These are phyloP conservation scores for Picochlorum sp. DNA, from an alignment of 139 green algal genomes.

Conservation along the genomic window DNA sequence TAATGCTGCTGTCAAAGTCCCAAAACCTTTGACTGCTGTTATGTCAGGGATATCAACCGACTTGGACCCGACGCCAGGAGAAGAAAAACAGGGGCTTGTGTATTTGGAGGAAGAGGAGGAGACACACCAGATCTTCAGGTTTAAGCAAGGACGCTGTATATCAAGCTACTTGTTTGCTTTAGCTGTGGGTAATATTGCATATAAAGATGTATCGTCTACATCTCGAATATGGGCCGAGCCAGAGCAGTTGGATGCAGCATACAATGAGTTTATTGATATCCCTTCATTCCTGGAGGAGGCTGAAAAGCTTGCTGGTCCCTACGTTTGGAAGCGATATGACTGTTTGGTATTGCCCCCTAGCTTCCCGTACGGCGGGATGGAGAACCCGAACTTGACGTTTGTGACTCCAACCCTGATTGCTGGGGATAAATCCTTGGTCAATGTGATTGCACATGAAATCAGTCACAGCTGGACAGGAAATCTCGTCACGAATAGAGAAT, in stretches of 20 bases:
- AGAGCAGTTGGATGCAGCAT: conserved; percentile 63
- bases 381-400: conserved; percentile 84
- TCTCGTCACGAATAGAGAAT: conserved; percentile 77
- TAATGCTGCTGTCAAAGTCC: conserved; percentile 59
- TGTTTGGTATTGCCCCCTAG: conserved; percentile 84
- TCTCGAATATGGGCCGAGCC: conserved; percentile 69
- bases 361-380: conserved; percentile 69
- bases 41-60: conserved; percentile 61
- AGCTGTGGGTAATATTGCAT: conserved; percentile 71
- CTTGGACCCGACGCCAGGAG: conserved; percentile 17
- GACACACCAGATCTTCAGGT: conserved; percentile 10
- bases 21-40: conserved; percentile 51
- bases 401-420: conserved; percentile 87
- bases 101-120: not conserved
- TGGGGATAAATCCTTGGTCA: conserved; percentile 62
- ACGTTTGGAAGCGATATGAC: conserved; percentile 90
- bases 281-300: conserved; percentile 61
- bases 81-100: not conserved
- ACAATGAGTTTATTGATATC: conserved; percentile 84
- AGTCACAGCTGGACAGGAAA: conserved; percentile 90
- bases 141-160: conserved; percentile 52
- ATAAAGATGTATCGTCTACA: conserved; percentile 38
- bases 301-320: conserved; percentile 74
- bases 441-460: conserved; percentile 89
- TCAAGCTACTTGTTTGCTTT: conserved; percentile 89